Evolutionary conservation across 176 grass and related monocot genomes (phyloP).

Genomic region (Oryza glumipatula): DNA sequence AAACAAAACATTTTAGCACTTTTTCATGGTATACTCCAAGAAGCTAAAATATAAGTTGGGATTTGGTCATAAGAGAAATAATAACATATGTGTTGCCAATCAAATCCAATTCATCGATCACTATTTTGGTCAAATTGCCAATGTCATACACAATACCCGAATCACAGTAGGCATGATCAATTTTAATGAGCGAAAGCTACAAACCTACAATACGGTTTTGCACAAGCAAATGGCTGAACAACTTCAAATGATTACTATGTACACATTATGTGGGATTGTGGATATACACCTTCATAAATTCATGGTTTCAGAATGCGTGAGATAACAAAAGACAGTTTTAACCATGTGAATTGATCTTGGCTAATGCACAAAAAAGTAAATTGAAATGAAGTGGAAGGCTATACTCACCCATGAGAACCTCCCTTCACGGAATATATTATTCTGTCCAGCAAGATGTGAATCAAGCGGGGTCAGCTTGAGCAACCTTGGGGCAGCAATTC

Average conservation of each 20-base stretch:
- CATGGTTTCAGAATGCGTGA: not conserved
- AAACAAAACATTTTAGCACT: not conserved
- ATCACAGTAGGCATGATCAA: not conserved
- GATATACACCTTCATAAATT: constrained; percentile 3
- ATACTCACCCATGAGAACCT: constrained; percentile 87
- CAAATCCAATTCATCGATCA: not conserved
- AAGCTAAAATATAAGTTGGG: not conserved
- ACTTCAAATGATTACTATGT: not conserved
- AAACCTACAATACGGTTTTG: not conserved
- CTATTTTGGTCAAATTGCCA: not conserved
- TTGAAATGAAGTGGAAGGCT: constrained; percentile 15
- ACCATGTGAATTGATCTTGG: not conserved
- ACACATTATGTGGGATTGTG: not conserved
- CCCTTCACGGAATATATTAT: constrained; percentile 74
- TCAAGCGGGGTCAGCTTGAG: constrained; percentile 87
- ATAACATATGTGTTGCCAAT: not conserved
- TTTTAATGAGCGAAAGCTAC: not conserved
- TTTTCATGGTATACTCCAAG: not conserved
- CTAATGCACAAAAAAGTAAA: constrained; percentile 1
- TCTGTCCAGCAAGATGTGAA: constrained; percentile 66
- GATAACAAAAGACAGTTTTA: not conserved
- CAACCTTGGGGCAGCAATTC: constrained; percentile 89
- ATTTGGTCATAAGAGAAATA: not conserved
- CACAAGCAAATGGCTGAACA: not conserved
- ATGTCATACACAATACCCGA: not conserved